Percentiles rank a stretch among this genome's conserved stretches.
These are phyloP conservation scores for Pleurotus eryngii DNA, from an alignment of 768 basidiomycete genomes.

Conservation along the genomic window DNA sequence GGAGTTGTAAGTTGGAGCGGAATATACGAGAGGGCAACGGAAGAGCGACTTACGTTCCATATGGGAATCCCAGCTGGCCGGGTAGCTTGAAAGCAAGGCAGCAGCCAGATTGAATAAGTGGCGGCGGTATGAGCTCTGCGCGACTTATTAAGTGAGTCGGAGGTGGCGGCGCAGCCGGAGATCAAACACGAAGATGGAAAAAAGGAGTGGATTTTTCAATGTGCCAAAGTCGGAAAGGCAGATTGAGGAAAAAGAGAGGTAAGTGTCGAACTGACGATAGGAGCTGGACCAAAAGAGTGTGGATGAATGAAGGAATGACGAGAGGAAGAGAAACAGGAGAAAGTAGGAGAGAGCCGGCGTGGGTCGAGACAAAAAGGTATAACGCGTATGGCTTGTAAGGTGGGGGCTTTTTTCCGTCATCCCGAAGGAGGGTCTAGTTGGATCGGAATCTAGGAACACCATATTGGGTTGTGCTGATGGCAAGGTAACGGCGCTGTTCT, in stretches of 20 bases:
- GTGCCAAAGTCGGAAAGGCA: conserved; percentile 4
- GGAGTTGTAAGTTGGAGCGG: neutral
- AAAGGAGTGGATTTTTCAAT: conserved; percentile 5
- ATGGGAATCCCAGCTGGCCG: conserved; percentile 22
- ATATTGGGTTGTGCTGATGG: conserved; percentile 17
- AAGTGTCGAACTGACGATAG: conserved; percentile 6
- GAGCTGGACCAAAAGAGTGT: conserved; percentile 5
- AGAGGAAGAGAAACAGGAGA: neutral
- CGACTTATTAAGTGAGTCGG: neutral
- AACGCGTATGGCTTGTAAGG: conserved; percentile 3
- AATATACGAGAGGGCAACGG: neutral
- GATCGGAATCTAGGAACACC: conserved; percentile 33
- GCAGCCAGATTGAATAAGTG: conserved; percentile 21
- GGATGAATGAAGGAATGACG: conserved; percentile 6
- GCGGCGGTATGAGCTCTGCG: conserved; percentile 7
- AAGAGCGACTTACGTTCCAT: conserved; percentile 18
- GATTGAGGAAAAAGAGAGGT: conserved; percentile 6
- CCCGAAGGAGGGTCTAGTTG: conserved; percentile 5
- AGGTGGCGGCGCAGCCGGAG: conserved; percentile 10
- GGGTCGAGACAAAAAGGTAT: neutral
- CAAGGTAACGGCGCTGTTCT: conserved; percentile 19
- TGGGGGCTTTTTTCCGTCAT: conserved; percentile 1
- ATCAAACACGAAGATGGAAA: conserved; percentile 9
- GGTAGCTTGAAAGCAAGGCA: conserved; percentile 15
- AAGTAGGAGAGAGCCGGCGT: conserved; percentile 1